phyloP scores from a whole-genome alignment of 148 eudicot species.

The Amaranthus palmeri region DNA sequence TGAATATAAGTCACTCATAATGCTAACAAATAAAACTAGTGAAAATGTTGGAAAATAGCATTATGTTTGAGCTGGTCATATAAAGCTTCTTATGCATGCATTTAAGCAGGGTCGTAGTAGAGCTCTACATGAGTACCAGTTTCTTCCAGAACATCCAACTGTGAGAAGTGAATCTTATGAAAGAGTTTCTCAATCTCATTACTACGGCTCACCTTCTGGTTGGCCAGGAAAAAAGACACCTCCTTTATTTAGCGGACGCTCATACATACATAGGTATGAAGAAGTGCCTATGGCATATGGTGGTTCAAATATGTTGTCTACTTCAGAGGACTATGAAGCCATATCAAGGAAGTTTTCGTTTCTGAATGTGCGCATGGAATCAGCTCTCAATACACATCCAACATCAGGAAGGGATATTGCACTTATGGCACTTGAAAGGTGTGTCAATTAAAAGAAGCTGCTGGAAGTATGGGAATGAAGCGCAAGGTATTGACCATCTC shows the following conservation, averaged over 20 bases:
- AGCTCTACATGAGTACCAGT: slow-evolving; percentile 77
- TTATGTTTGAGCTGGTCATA: neutral
- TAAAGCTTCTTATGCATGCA: slow-evolving; percentile 8
- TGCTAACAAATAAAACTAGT: too few species aligned
- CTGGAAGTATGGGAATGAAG: slow-evolving; percentile 56
- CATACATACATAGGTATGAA: slow-evolving; percentile 51
- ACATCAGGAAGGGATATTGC: slow-evolving; percentile 43
- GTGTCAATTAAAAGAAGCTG: slow-evolving; percentile 52
- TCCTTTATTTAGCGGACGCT: slow-evolving; percentile 43
- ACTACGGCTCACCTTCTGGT: slow-evolving; percentile 52
- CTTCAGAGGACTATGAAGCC: slow-evolving; percentile 51
- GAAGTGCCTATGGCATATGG: slow-evolving; percentile 50
- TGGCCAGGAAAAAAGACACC: slow-evolving; percentile 42
- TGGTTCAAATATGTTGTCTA: slow-evolving; percentile 45
- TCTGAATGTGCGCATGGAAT: slow-evolving; percentile 36
- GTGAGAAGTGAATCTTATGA: slow-evolving; percentile 61
- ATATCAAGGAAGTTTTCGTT: slow-evolving; percentile 46
- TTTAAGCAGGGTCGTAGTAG: slow-evolving; percentile 54
- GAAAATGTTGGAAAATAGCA: too few species aligned
- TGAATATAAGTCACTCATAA: too few species aligned
- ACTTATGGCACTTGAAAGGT: slow-evolving; percentile 44
- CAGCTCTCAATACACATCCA: slow-evolving; percentile 47
- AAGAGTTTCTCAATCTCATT: slow-evolving; percentile 56
- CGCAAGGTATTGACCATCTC: slow-evolving; percentile 56
- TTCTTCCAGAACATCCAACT: slow-evolving; percentile 89